phyloP scores from a whole-genome alignment of 345 rosid species.

The Isatis tinctoria region DNA sequence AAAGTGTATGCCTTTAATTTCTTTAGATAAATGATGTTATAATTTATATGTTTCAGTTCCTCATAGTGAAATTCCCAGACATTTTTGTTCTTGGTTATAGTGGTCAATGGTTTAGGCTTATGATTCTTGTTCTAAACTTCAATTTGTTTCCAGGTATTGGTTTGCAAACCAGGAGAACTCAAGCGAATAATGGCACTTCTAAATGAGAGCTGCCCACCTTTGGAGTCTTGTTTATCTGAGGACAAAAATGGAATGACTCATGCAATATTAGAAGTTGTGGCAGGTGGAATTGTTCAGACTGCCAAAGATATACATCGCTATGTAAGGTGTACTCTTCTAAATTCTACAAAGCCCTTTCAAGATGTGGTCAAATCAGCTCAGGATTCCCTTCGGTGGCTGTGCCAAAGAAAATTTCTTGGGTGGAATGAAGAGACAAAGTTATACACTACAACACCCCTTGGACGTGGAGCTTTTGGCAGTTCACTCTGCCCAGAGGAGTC shows the following conservation, averaged over 20 bases:
- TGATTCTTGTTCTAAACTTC: constrained; percentile 9
- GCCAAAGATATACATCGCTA: constrained; percentile 89
- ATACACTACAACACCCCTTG: constrained; percentile 84
- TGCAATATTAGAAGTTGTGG: constrained; percentile 98
- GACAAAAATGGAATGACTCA: constrained; percentile 99
- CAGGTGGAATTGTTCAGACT: constrained; percentile 96
- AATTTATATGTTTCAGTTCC: not conserved
- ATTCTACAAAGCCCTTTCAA: constrained; percentile 86
- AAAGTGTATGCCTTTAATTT: constrained; percentile 66
- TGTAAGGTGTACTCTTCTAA: constrained; percentile 95
- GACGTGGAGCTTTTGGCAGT: constrained; percentile 97
- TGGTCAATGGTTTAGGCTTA: constrained; percentile 11
- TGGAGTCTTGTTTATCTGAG: constrained; percentile 95
- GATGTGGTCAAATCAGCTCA: constrained; percentile 97
- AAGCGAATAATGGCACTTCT: constrained; percentile 78
- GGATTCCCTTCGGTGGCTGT: constrained; percentile 97
- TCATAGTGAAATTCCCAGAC: not conserved
- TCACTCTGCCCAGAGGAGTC: constrained; percentile 98
- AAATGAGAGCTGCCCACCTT: constrained; percentile 75
- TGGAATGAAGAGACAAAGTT: constrained; percentile 94
- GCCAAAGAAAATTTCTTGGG: constrained; percentile 82
- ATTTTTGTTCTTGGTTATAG: not conserved
- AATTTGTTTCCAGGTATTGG: constrained; percentile 57
- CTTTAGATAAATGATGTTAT: not conserved
- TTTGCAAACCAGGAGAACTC: constrained; percentile 83